Evolutionary conservation across 306 rosid species (phyloP).

Genomic region (Quercus ilex): DNA sequence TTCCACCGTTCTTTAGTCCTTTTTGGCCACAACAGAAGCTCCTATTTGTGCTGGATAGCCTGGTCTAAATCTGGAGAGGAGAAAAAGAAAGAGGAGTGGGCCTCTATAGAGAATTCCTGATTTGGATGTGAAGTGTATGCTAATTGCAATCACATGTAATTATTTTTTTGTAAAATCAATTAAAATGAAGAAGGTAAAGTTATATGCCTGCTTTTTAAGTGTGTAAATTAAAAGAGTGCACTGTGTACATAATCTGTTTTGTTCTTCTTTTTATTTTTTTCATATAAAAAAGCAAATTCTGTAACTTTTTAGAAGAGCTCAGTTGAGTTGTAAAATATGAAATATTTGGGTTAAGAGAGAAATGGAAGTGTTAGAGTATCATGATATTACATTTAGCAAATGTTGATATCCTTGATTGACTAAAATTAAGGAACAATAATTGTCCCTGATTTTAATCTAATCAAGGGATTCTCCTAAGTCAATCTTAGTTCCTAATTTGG

Average conservation of each 20-base stretch:
- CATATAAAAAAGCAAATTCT: not conserved
- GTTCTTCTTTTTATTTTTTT: not conserved
- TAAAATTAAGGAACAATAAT: too few relatives aligned
- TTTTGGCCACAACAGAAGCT: conserved; percentile 2
- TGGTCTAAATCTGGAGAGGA: not conserved
- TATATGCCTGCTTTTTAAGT: not conserved
- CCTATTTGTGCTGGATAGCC: not conserved
- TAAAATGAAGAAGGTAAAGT: not conserved
- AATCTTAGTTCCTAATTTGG: too few relatives aligned
- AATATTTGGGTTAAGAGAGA: too few relatives aligned
- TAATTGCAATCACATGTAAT: not conserved
- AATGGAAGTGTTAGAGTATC: too few relatives aligned
- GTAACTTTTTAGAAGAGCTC: not conserved
- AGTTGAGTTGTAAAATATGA: not conserved
- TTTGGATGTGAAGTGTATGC: not conserved
- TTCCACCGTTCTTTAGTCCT: not conserved
- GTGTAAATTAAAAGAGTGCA: not conserved
- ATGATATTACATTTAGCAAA: not conserved
- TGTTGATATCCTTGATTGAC: not conserved
- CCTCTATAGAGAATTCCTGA: not conserved
- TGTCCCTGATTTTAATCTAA: too few relatives aligned
- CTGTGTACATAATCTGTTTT: not conserved
- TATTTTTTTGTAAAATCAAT: not conserved
- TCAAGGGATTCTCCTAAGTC: too few relatives aligned
- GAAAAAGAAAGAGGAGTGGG: too few relatives aligned